Evolutionary conservation across 2,329 filamentous ascomycete species (phyloP).

Genomic region (Fusarium sp.): DNA sequence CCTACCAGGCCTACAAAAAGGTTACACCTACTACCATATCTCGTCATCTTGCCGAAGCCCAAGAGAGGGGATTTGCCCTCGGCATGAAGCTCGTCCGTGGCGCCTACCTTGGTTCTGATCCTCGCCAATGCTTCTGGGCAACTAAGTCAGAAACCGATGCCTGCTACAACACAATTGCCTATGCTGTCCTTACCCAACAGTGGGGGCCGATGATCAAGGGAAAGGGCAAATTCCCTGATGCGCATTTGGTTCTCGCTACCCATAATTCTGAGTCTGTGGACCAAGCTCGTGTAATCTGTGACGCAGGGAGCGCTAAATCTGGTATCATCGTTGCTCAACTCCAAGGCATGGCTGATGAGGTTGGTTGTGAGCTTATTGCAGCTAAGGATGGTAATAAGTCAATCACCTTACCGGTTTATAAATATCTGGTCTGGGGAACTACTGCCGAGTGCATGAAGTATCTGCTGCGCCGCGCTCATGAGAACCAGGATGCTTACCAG

Average conservation of each 20-base stretch:
- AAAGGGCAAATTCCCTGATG: conserved; percentile 66
- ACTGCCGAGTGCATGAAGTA: conserved; percentile 89
- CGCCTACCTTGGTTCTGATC: conserved; percentile 79
- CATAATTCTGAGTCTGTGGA: conserved; percentile 84
- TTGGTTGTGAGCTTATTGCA: conserved; percentile 74
- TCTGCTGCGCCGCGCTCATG: conserved; percentile 71
- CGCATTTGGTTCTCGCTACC: conserved; percentile 80
- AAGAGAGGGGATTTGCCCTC: conserved; percentile 72
- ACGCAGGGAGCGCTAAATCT: conserved; percentile 57
- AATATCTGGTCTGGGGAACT: conserved; percentile 78
- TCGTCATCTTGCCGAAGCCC: conserved; percentile 71
- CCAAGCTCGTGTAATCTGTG: conserved; percentile 67
- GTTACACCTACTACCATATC: conserved; percentile 69
- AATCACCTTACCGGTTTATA: conserved; percentile 71
- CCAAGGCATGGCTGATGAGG: conserved; percentile 95
- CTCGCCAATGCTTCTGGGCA: conserved; percentile 77
- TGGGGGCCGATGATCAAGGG: conserved; percentile 54
- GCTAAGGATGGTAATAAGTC: conserved; percentile 49
- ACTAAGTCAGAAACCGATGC: conserved; percentile 79
- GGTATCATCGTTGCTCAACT: conserved; percentile 74
- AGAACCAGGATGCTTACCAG: conserved; percentile 80
- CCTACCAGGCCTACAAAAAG: conserved; percentile 84
- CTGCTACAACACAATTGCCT: conserved; percentile 80
- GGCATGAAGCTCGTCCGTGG: conserved; percentile 83
- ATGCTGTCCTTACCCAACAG: conserved; percentile 73